These are phyloP conservation scores for Pleurotus tuoliensis DNA, from an alignment of 768 basidiomycete species.

Conservation along the genomic window DNA sequence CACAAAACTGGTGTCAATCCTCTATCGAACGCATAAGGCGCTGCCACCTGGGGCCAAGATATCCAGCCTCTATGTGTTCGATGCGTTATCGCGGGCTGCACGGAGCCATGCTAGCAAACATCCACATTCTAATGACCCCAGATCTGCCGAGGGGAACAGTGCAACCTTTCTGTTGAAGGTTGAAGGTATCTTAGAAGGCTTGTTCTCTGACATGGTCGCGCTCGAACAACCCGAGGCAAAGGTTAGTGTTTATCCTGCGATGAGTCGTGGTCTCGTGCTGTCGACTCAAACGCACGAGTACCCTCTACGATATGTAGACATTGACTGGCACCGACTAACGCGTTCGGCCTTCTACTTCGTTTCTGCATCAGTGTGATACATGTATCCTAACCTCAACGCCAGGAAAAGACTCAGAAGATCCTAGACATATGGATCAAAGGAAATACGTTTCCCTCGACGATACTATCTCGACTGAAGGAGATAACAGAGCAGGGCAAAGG, in stretches of 20 bases:
- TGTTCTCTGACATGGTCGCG: constrained; percentile 80
- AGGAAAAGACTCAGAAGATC: constrained; percentile 98
- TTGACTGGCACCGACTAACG: not conserved
- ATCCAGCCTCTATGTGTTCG: constrained; percentile 89
- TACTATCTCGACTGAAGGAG: constrained; percentile 69
- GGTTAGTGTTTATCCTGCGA: constrained; percentile 55
- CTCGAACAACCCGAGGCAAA: constrained; percentile 68
- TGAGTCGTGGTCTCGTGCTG: constrained; percentile 3
- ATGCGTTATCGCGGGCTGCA: constrained; percentile 87
- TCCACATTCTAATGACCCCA: constrained; percentile 50
- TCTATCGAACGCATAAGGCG: constrained; percentile 87
- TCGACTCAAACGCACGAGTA: not conserved
- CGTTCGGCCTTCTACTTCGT: not conserved
- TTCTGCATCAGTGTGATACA: constrained; percentile 7
- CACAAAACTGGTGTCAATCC: constrained; percentile 80
- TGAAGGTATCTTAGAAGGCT: constrained; percentile 85
- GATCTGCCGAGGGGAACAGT: constrained; percentile 58
- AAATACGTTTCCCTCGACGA: constrained; percentile 78
- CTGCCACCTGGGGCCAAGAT: constrained; percentile 68
- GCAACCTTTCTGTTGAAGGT: constrained; percentile 87
- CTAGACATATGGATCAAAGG: constrained; percentile 96
- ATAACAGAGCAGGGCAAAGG: constrained; percentile 52
- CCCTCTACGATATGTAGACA: constrained; percentile 7
- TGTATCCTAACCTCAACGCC: constrained; percentile 22
- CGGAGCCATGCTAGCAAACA: constrained; percentile 64